These are phyloP conservation scores for Verticillium tricorpus DNA, from an alignment of 2,329 filamentous ascomycete genomes.

Conservation along the genomic window DNA sequence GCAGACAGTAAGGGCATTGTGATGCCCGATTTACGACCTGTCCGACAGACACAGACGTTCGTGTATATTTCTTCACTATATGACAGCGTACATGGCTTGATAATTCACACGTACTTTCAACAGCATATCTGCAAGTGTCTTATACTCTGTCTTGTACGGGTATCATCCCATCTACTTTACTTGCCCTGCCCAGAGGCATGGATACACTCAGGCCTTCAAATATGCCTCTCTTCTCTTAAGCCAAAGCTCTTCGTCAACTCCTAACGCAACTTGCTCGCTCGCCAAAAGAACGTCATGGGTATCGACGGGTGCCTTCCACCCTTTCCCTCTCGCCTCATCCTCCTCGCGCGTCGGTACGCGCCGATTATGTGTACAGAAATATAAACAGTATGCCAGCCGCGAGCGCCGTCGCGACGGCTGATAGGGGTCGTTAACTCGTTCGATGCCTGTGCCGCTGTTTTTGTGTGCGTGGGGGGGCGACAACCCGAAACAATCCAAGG, in stretches of 20 bases:
- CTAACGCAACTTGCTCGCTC: conserved; percentile 7
- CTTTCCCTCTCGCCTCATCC: neutral
- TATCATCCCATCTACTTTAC: neutral
- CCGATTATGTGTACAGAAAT: neutral
- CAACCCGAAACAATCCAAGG: neutral
- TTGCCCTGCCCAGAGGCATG: neutral
- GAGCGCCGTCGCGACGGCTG: conserved; percentile 5
- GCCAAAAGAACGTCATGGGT: conserved; percentile 12
- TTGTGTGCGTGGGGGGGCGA: neutral
- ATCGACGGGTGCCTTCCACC: conserved; percentile 5
- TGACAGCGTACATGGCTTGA: neutral
- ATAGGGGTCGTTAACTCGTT: neutral
- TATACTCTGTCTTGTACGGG: neutral
- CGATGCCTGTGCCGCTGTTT: neutral
- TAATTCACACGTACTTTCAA: neutral
- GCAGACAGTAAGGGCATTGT: too few species aligned
- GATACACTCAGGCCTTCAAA: neutral
- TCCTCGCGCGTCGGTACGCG: neutral
- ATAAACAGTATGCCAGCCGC: conserved; percentile 3
- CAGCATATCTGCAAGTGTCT: neutral
- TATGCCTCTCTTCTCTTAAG: conserved; percentile 4
- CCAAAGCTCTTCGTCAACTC: conserved; percentile 6
- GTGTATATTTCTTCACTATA: neutral
- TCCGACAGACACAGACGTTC: neutral
- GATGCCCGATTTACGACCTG: too few species aligned